Percentiles rank a stretch among this genome's conserved stretches.
Conservation (phyloP, 106 monocot species). For the Amphibolis antarctica region DNA sequence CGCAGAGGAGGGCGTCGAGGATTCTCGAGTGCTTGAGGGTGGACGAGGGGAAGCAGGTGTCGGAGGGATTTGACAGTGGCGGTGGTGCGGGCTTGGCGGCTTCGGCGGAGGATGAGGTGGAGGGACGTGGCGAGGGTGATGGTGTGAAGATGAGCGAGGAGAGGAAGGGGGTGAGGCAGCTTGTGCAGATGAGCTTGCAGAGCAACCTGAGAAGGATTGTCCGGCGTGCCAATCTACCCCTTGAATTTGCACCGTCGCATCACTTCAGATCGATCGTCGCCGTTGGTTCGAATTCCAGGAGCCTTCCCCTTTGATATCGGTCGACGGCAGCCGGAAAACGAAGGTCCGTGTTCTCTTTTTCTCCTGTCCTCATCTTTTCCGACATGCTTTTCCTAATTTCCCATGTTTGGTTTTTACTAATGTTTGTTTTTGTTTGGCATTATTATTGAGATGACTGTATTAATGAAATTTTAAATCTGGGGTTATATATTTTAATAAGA, state of each 20-base stretch:
- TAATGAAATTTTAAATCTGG: too few relatives aligned
- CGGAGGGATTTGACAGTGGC: slow-evolving; percentile 17
- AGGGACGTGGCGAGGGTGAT: background rate
- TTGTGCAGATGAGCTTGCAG: slow-evolving; percentile 78
- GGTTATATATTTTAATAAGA: too few relatives aligned
- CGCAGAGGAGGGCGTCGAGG: slow-evolving; percentile 75
- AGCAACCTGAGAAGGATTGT: slow-evolving; percentile 48
- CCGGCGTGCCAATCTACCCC: slow-evolving; percentile 30
- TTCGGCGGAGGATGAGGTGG: slow-evolving; percentile 6
- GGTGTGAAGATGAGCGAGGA: slow-evolving; percentile 45
- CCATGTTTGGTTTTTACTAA: too few relatives aligned
- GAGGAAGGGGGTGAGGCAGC: slow-evolving; percentile 46
- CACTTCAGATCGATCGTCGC: slow-evolving; percentile 23
- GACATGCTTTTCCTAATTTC: too few relatives aligned
- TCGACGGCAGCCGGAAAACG: slow-evolving; percentile 12
- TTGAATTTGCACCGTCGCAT: slow-evolving; percentile 26
- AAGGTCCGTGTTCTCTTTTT: background rate
- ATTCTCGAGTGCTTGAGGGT: slow-evolving; percentile 48
- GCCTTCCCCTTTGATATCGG: slow-evolving; percentile 51
- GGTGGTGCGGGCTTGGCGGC: slow-evolving; percentile 17
- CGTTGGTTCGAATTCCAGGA: slow-evolving; percentile 41
- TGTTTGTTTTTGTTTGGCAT: too few relatives aligned
- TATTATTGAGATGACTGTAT: too few relatives aligned
- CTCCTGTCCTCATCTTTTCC: too few relatives aligned
- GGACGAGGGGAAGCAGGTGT: slow-evolving; percentile 59